Base-by-base conservation (phyloP, 257 asterid species). In the Thymus mandschuricus region DNA sequence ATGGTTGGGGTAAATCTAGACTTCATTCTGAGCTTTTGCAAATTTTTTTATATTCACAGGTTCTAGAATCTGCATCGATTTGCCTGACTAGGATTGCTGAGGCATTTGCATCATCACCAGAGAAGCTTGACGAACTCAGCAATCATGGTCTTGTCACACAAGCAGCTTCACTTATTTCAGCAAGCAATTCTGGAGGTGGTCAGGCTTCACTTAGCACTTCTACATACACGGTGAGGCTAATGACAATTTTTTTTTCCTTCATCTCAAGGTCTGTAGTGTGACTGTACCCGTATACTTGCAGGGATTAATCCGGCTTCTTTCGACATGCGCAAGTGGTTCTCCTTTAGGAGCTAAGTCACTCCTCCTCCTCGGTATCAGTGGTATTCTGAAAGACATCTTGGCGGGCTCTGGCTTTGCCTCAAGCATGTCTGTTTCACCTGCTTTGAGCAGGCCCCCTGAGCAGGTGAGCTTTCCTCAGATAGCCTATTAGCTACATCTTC, bases 61-160 rank as follows among this genome's bases (percentile, higher is more conserved):
- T 95, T 80, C 82, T 92, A 59, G 99, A 95, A 78, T 91, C 91
- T 73, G 98, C 99, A 67, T 95, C 97, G 46, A 87, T 95, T 69
- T 92, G 99, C 85, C 79, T 95, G 87, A 92, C 99, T 2, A 91
- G 99, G 73, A 95, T 95, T 79, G 97, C 99, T 6, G 99, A 95
- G 84, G 89, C 99, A 56, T 95, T 95, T 86, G 89, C 97, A 50
- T 86, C 97, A n/a, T 85, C 92, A 21, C 90, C 98, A 1, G 99
- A 95, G 64, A 95, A 85, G 86, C 96, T 95, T 52, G 99, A 92
- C 74, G 96, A 88, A 68, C 92, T 95, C 72, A 90, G 97, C 83
- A 88, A 95, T 77, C 97, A 92, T 61, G 99, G 99, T 75, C 92
- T 95, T 40, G 96, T 95, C 57, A 85, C 96, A 28, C 97, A 90